Evolutionary conservation across 176 grass and related monocot genomes (phyloP).

Genomic region (Eleusine indica): DNA sequence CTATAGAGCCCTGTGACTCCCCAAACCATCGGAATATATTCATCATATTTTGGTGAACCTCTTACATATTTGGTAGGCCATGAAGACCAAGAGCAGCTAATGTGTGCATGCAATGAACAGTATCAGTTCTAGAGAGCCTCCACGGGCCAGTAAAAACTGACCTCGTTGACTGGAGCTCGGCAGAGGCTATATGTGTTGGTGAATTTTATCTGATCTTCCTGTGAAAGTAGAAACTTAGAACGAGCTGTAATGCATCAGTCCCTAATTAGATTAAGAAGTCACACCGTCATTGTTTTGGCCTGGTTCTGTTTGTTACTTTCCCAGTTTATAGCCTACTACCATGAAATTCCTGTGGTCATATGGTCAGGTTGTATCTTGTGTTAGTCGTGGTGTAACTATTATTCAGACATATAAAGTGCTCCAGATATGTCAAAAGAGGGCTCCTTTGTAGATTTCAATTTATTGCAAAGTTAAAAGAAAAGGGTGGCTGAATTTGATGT

Average conservation of each 20-base stretch:
- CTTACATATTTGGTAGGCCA: background rate
- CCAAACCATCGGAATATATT: background rate
- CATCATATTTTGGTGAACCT: background rate
- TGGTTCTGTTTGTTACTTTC: background rate
- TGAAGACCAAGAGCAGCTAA: conserved; percentile 19
- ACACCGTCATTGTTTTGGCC: no score
- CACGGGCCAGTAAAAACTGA: conserved; percentile 19
- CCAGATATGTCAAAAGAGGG: background rate
- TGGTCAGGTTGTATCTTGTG: background rate
- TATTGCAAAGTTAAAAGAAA: background rate
- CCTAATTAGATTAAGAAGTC: background rate
- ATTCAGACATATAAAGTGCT: background rate
- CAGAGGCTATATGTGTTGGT: background rate
- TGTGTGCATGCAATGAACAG: background rate
- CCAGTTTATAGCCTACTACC: background rate
- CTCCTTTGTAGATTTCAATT: background rate
- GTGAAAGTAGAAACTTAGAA: conserved; percentile 26
- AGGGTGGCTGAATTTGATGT: background rate
- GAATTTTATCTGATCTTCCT: conserved; percentile 27
- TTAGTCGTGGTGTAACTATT: background rate
- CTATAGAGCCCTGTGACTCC: conserved; percentile 26
- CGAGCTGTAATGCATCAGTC: background rate
- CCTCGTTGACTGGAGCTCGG: background rate
- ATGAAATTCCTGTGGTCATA: background rate
- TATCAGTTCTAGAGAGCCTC: background rate